Conservation (phyloP, 2,329 filamentous ascomycete genomes). For the Colletotrichum scovillei region DNA sequence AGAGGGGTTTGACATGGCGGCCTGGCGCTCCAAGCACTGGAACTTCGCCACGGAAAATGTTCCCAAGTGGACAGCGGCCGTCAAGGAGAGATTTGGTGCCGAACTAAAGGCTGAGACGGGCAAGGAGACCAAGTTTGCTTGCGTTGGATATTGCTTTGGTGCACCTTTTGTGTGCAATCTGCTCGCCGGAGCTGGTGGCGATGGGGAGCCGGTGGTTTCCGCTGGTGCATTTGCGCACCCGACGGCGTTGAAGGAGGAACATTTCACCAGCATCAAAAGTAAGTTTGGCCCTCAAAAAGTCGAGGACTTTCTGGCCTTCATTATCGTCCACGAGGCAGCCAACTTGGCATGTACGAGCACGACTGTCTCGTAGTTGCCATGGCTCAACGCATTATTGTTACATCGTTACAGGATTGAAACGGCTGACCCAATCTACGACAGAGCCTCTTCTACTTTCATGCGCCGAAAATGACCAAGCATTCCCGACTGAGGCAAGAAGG, state of each 20-base stretch:
- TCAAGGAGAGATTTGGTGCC: slow-evolving; percentile 48
- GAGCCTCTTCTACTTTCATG: slow-evolving; percentile 59
- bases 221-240: slow-evolving; percentile 64
- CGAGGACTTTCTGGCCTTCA: neutral
- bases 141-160: slow-evolving; percentile 55
- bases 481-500: slow-evolving; percentile 49
- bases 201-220: slow-evolving; percentile 39
- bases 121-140: slow-evolving; percentile 49
- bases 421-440: slow-evolving; percentile 5
- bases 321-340: too few relatives aligned
- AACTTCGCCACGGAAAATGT: slow-evolving; percentile 55
- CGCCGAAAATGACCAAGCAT: slow-evolving; percentile 57
- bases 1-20: slow-evolving; percentile 57
- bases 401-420: neutral
- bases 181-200: slow-evolving; percentile 9
- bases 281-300: slow-evolving; percentile 10
- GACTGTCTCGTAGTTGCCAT: neutral
- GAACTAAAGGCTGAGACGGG: slow-evolving; percentile 1
- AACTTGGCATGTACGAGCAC: neutral
- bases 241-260: slow-evolving; percentile 58
- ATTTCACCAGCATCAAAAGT: slow-evolving; percentile 53
- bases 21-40: slow-evolving; percentile 59
- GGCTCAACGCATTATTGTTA: neutral
- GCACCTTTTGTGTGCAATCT: slow-evolving; percentile 56
- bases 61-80: slow-evolving; percentile 55